phyloP scores from a whole-genome alignment of 352 stramenopile genomes.

The Phytophthora fragariaefolia region DNA sequence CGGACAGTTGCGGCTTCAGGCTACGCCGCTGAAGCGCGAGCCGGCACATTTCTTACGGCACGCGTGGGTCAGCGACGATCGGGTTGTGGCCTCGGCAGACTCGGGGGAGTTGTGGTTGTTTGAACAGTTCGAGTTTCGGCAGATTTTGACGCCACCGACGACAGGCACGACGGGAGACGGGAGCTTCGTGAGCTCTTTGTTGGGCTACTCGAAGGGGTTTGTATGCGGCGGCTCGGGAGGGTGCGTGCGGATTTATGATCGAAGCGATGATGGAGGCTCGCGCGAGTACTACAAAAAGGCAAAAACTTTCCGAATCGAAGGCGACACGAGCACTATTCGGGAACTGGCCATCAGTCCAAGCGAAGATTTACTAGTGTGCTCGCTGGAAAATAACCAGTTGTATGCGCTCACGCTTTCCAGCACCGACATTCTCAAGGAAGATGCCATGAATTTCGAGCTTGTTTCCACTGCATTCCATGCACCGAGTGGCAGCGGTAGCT shows the following conservation, averaged over 20 bases:
- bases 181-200: conserved; percentile 82
- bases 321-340: conserved; percentile 77
- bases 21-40: conserved; percentile 76
- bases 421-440: conserved; percentile 93
- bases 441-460: conserved; percentile 94
- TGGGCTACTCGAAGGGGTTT: conserved; percentile 92
- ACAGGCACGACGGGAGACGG: conserved; percentile 60
- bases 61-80: conserved; percentile 92
- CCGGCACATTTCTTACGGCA: conserved; percentile 91
- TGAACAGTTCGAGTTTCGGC: conserved; percentile 92
- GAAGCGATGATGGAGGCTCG: conserved; percentile 72
- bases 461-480: conserved; percentile 90
- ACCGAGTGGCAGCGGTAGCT: conserved; percentile 59
- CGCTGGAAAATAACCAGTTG: conserved; percentile 90
- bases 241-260: conserved; percentile 84
- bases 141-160: conserved; percentile 70
- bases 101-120: conserved; percentile 93
- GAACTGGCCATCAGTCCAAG: conserved; percentile 89
- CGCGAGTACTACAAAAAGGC: conserved; percentile 92
- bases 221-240: conserved; percentile 81
- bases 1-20: conserved; percentile 74
- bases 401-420: conserved; percentile 92
- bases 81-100: conserved; percentile 89
- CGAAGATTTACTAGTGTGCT: conserved; percentile 91
- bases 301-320: conserved; percentile 90